Conservation (phyloP, 164 flowering plant genomes). For the Nymphaea colorata region DNA sequence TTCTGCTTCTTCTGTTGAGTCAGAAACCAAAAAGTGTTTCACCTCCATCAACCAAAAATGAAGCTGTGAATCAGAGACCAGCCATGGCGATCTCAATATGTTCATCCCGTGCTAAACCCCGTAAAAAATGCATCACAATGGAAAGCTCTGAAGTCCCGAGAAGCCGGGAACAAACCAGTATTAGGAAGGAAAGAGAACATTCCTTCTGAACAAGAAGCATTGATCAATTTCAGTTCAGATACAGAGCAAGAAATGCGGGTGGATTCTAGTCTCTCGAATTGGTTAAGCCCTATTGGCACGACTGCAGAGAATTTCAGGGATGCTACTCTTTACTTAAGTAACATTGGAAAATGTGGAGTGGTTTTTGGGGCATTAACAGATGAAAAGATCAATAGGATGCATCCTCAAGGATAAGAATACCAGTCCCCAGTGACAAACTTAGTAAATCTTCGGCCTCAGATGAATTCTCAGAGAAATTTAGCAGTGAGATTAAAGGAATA, state of each 20-base stretch:
- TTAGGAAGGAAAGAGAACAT: slow-evolving; percentile 55
- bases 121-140: slow-evolving; percentile 80
- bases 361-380: no score
- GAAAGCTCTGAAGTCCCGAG: slow-evolving; percentile 62
- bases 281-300: slow-evolving; percentile 35
- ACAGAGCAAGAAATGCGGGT: slow-evolving; percentile 27
- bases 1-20: background rate
- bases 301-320: background rate
- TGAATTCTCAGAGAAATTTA: background rate
- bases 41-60: background rate
- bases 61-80: slow-evolving; percentile 12
- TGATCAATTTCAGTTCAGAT: background rate
- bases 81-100: slow-evolving; percentile 16
- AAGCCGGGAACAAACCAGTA: slow-evolving; percentile 10
- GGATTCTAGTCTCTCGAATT: slow-evolving; percentile 57
- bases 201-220: slow-evolving; percentile 22
- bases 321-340: background rate
- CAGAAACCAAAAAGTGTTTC: background rate
- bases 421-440: slow-evolving; percentile 70
- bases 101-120: slow-evolving; percentile 67
- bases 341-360: background rate
- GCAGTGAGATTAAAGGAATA: slow-evolving; percentile 37
- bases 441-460: slow-evolving; percentile 13
- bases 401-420: slow-evolving; percentile 55
- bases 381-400: slow-evolving; percentile 49